These are phyloP conservation scores for Eimeria praecox DNA, from an alignment of 169 alveolate genomes.

Conservation along the genomic window DNA sequence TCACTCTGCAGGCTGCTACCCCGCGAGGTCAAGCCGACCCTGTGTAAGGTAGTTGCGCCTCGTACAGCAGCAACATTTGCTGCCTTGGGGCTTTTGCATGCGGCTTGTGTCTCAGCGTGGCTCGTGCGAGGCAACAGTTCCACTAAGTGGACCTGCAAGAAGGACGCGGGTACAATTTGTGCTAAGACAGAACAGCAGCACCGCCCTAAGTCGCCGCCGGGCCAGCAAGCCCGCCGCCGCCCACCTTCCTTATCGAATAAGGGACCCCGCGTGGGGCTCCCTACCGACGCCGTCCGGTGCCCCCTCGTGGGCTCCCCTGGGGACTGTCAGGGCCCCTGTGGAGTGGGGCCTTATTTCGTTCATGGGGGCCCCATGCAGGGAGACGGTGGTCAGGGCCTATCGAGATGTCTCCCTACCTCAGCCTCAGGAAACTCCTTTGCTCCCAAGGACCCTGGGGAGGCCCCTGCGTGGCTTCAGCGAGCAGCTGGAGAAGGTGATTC, in stretches of 20 bases:
- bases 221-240: slow-evolving; percentile 18
- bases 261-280: slow-evolving; percentile 26
- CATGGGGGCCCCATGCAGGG: slow-evolving; percentile 45
- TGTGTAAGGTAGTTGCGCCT: background rate
- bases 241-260: slow-evolving; percentile 49
- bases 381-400: background rate
- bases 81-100: background rate
- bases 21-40: background rate
- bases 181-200: slow-evolving; percentile 14
- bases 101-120: slow-evolving; percentile 39
- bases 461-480: slow-evolving; percentile 17
- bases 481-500: background rate
- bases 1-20: background rate
- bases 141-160: slow-evolving; percentile 45
- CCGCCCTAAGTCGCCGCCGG: slow-evolving; percentile 45
- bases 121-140: slow-evolving; percentile 16
- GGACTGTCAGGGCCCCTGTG: slow-evolving; percentile 40
- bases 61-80: background rate
- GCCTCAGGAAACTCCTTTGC: slow-evolving; percentile 19
- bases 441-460: background rate
- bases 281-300: slow-evolving; percentile 10
- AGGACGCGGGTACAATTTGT: background rate
- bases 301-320: background rate
- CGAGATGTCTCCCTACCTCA: slow-evolving; percentile 8
- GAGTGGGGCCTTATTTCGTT: background rate